These are phyloP conservation scores for Didymella exigua DNA, from an alignment of 2,329 filamentous ascomycete species.

Conservation along the genomic window DNA sequence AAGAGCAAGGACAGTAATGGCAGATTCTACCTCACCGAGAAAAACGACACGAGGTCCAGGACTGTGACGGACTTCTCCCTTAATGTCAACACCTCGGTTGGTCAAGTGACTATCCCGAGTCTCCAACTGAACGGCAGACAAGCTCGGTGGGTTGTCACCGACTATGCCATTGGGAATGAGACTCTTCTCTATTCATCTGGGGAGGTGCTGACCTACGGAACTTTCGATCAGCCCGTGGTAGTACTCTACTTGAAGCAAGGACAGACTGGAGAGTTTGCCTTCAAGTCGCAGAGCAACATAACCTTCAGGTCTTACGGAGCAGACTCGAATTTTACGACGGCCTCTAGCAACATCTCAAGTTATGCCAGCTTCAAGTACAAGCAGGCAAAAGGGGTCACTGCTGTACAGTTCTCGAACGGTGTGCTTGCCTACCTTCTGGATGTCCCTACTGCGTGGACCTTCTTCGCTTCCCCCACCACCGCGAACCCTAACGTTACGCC, in stretches of 20 bases:
- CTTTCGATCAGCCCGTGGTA: slow-evolving; percentile 56
- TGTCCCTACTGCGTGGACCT: slow-evolving; percentile 60
- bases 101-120: slow-evolving; percentile 51
- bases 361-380: slow-evolving; percentile 52
- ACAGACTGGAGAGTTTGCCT: slow-evolving; percentile 58
- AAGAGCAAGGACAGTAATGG: slow-evolving; percentile 57
- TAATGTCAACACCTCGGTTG: slow-evolving; percentile 56
- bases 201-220: slow-evolving; percentile 57
- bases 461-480: slow-evolving; percentile 60
- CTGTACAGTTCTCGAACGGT: slow-evolving; percentile 57
- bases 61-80: slow-evolving; percentile 55
- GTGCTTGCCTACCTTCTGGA: slow-evolving; percentile 61
- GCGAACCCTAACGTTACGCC: slow-evolving; percentile 53
- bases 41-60: slow-evolving; percentile 54
- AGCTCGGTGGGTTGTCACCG: slow-evolving; percentile 61
- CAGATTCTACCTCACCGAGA: slow-evolving; percentile 59
- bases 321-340: slow-evolving; percentile 45
- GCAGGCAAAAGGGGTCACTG: slow-evolving; percentile 54
- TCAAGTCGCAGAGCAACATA: slow-evolving; percentile 50
- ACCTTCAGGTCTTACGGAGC: slow-evolving; percentile 52
- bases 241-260: slow-evolving; percentile 58
- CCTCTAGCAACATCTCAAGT: slow-evolving; percentile 17
- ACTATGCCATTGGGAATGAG: slow-evolving; percentile 57
- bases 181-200: slow-evolving; percentile 59
- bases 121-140: slow-evolving; percentile 59